Base-by-base conservation (phyloP, 176 grass and related monocot species). In the Oryza longistaminata region DNA sequence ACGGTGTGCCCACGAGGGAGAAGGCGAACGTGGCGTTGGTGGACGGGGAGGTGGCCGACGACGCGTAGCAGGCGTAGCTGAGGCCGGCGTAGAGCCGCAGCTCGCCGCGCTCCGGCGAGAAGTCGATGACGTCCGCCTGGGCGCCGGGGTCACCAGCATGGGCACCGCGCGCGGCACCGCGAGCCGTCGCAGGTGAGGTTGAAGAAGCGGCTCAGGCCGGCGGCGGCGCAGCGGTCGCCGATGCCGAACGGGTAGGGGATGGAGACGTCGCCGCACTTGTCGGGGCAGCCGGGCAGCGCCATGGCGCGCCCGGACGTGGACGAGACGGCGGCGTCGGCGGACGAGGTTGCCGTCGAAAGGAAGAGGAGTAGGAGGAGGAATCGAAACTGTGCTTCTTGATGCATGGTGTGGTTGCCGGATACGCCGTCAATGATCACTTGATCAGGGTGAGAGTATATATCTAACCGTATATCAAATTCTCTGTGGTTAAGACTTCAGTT, bases 241-340 rank as follows among this genome's bases (percentile, higher is more conserved):
- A 92, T 69, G 60, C 87, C 90, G 77, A 89, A 92, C 5, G 90
- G 90, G 74, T 89, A 89, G 15, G 90, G 87, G 50, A 92, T 53
- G 19, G 81, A 76, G 13, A 87, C 64, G 79, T 84, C 52, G 19
- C 90, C 90, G 68, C 87, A 92, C 33, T 45, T 89, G 27, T 61
- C 64, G 7, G 19, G 27, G 69, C 90, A 92, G 37, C 90, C 90
- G 1, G 67, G 67, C 67, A 69, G 35, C 67, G 66, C 35, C 27
- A 67, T 31, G 65, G 65, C 27, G 24, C 62, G 62, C 6, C 62
- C 62, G 0, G 9, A 25, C 25, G 25, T 29, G 4, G 62, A 13
- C 27, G 39, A 42, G 39, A 42, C 35, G 35, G 35, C 33, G 33
- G 33, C 33, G 33, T 3, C 39, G 39, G 26, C 29, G 13, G 66